Conservation (phyloP, 305 asterid genomes). For the Euphrasia arctica region DNA sequence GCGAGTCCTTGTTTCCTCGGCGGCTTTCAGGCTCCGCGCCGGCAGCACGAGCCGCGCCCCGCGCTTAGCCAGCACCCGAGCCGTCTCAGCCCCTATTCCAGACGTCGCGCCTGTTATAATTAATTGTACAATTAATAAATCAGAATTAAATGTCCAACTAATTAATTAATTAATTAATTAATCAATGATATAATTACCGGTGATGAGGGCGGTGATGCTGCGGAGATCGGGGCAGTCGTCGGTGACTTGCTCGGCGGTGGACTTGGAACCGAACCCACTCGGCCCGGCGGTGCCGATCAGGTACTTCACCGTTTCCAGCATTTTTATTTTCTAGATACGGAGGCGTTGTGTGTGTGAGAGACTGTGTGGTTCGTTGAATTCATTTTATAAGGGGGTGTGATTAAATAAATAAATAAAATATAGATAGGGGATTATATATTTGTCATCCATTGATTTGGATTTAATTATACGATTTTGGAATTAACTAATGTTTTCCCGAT, state of each 20-base stretch:
- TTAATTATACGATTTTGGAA: conserved; percentile 18
- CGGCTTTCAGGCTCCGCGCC: conserved; percentile 69
- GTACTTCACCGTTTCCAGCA: conserved; percentile 80
- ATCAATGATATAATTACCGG: conserved; percentile 32
- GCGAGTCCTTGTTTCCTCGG: conserved; percentile 71
- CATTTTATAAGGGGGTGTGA: conserved; percentile 42
- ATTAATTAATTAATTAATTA: not conserved
- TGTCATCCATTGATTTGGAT: conserved; percentile 46
- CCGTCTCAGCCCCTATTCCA: conserved; percentile 96
- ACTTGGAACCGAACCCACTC: conserved; percentile 75
- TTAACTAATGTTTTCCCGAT: conserved; percentile 11
- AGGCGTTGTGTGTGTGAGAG: conserved; percentile 13
- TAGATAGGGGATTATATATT: conserved; percentile 51
- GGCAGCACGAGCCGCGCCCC: conserved; percentile 84
- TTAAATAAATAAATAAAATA: not conserved
- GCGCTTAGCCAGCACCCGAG: conserved; percentile 73
- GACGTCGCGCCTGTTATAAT: conserved; percentile 76
- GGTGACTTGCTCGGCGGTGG: conserved; percentile 81
- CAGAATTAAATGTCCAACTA: not conserved
- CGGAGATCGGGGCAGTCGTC: conserved; percentile 44
- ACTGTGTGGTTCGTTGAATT: conserved; percentile 18
- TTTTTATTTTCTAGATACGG: conserved; percentile 32
- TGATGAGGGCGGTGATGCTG: conserved; percentile 71
- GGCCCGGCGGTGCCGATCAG: conserved; percentile 72
- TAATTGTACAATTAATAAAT: too few species aligned